Base-by-base conservation (phyloP, 1,284 basidiomycete genomes). In the Moesziomyces sp. region DNA sequence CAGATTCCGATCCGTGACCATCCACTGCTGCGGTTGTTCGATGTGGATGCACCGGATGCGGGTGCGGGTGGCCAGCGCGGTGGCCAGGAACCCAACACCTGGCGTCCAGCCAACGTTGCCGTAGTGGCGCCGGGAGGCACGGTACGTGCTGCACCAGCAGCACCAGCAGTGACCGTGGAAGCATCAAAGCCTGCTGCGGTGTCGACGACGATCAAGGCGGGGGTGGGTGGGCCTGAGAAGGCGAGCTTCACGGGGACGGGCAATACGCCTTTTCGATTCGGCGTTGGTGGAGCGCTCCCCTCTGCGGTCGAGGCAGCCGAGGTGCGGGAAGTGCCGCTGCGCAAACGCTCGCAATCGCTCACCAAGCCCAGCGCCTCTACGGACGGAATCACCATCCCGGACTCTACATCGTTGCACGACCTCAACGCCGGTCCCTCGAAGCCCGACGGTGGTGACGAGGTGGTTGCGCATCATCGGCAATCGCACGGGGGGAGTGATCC, bases 201-300 rank as follows among this genome's bases (percentile, higher is more conserved):
- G 4, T 14, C 48, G 18, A 9, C 56, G 23, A 55, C 59, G 21
- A 34, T 60, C 49, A 73, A 73, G 44, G 49, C 54, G 0, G 38
- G 54, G n/a, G 44, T 55, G 1, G 40, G 47, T 4, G 42, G 28
- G 13, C 60, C 58, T 24, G 67, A 76, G n/a, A 77, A 76, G 30
- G 66, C 68, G 3, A 76, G 75, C 38, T 81, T 81, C 42, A 66
- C 77, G 2, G 79, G 79, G 3, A 77, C 63, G 0, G 79, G 81
- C 23, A 61, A 70, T 21, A 79, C 74, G 9, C 81, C 81, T 0
- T 83, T 83, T 63, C 80, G 81, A 11, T 83, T 83, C 45, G 81
- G 81, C 11, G 63, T 76, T 16, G 79, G 79, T 18, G 77, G 79
- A 13, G 65, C 58, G 2, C 6, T 52, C 1, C 54, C 54, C 19